Base-by-base conservation (phyloP, 129 eudicot genomes). In the Deinandra increscens region DNA sequence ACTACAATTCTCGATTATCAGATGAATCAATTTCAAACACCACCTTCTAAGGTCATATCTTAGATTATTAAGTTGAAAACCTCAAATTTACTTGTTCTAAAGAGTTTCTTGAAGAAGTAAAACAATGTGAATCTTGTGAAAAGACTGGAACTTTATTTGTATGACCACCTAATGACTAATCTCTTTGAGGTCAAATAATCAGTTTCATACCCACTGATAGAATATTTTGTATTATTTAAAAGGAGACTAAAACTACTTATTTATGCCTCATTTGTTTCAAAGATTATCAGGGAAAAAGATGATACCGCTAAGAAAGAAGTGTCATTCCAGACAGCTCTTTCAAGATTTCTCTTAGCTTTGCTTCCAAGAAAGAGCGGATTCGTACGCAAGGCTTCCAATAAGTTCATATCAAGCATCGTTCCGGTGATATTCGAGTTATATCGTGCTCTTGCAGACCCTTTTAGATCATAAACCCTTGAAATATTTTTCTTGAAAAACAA, bases 281-380 rank as follows among this genome's bases (percentile, higher is more conserved):
- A 26, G 31, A 26, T 26, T 26, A 26, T 36, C 39, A 36, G 7
- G 74, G 12, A 7, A 66, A 58, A 67, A 29, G 20, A 31, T 80
- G 75, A n/a, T 83, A 93, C 99, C 76, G 99, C 97, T 64, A 94
- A 71, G 75, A 94, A 94, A 14, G 97, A 83, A 2, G 99, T 89
- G 63, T 94, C 99, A 14, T 94, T 94, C 99, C 99, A 94, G 48
- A 94, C 95, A 26, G 97, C 95, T 81, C 99, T 80, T 74, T 94
- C 99, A 2, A 94, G 80, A 66, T 60, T 83, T 46, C 97, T 71
- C 69, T 94, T 94, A 12, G 97, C 92, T 72, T 94, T 94, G 85
- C 93, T 87, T 60, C 96, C 96, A 55, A 89, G 91, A 79, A 94
- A 94, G 55, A 94, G 84, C 15, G 99, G 99, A 12, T 79, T 83